Conservation (phyloP, 441 rosid genomes). For the Mallotus japonicus region DNA sequence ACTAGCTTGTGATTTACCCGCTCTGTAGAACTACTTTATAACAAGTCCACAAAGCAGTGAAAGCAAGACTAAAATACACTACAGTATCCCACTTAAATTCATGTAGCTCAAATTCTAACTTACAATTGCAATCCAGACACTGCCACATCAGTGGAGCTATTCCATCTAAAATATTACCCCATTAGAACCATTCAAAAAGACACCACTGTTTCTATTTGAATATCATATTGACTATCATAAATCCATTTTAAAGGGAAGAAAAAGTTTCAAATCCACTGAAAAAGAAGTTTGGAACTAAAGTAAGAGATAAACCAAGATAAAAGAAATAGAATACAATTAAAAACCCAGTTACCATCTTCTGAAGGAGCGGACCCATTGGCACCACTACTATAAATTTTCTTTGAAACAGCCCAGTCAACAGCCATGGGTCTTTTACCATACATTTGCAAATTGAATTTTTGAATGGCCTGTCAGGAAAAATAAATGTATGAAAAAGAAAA, state of each 20-base stretch:
- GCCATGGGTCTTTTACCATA: slow-evolving; percentile 82
- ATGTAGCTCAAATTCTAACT: neutral
- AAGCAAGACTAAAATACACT: no score
- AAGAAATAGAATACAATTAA: slow-evolving; percentile 10
- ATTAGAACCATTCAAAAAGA: neutral
- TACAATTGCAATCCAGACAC: no score
- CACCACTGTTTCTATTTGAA: neutral
- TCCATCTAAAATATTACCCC: no score
- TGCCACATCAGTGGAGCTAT: no score
- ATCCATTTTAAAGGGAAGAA: neutral
- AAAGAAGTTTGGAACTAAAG: neutral
- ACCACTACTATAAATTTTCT: slow-evolving; percentile 61
- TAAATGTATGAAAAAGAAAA: slow-evolving; percentile 10
- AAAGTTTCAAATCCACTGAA: neutral
- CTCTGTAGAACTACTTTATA: no score
- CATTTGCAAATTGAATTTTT: slow-evolving; percentile 74
- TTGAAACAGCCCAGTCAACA: slow-evolving; percentile 96
- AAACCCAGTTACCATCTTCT: slow-evolving; percentile 55
- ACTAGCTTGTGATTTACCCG: no score
- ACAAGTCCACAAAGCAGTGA: no score
- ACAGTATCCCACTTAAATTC: neutral
- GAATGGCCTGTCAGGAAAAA: slow-evolving; percentile 61
- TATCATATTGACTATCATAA: neutral
- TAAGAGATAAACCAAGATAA: neutral
- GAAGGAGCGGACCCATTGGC: slow-evolving; percentile 45